These are phyloP conservation scores for Tieghemiomyces parasiticus DNA, from an alignment of 192 early-diverging fungal species.

Conservation along the genomic window DNA sequence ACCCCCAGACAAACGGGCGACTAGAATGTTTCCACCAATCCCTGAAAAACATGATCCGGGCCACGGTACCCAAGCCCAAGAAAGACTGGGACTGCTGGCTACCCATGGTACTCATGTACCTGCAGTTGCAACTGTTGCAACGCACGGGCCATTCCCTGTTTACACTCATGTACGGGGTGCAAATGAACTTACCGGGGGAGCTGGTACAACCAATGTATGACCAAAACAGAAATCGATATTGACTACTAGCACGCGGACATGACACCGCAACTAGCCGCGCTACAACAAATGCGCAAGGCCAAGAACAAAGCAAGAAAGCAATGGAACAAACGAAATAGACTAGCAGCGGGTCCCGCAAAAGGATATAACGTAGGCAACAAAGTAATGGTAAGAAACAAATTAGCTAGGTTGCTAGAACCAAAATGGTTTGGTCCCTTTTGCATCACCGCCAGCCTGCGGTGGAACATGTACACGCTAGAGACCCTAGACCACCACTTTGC, in stretches of 20 bases:
- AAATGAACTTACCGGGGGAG: not conserved
- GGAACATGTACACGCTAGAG: not conserved
- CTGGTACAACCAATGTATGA: not conserved
- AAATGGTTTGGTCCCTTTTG: conserved; percentile 6
- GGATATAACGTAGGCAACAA: not conserved
- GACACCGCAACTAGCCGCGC: no score
- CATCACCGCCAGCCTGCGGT: not conserved
- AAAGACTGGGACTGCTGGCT: conserved; percentile 11
- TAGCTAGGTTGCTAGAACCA: not conserved
- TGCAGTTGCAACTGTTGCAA: not conserved
- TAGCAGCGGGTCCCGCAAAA: not conserved
- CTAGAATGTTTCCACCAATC: conserved; percentile 9
- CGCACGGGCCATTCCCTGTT: not conserved
- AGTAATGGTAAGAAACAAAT: not conserved
- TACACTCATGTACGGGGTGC: not conserved
- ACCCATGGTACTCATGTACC: not conserved
- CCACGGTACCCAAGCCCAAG: not conserved
- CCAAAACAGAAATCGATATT: not conserved
- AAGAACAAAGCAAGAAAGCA: not conserved
- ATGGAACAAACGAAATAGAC: not conserved
- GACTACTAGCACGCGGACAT: no score
- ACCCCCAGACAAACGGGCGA: conserved; percentile 9
- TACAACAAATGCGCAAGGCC: no score
- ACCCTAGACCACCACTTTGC: not conserved
- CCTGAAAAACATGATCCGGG: not conserved